phyloP scores from a whole-genome alignment of 108 stramenopile species.

The Parmales sp. region DNA sequence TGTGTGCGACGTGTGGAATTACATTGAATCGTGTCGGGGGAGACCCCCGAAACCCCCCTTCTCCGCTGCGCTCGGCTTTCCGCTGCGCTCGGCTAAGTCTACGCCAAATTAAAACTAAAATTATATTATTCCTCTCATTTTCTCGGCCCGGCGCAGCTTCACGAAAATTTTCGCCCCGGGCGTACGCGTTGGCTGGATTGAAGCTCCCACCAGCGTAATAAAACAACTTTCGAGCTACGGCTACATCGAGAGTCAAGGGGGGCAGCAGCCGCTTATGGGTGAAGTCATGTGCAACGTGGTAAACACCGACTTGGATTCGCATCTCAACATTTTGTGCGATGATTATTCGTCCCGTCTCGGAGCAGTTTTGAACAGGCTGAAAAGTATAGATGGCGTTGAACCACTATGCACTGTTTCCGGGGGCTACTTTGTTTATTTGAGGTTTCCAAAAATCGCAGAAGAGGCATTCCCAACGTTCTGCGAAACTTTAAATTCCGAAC shows the following conservation, averaged over 20 bases:
- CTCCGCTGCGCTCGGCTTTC: no score
- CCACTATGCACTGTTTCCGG: constrained; percentile 24
- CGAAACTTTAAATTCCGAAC: constrained; percentile 1
- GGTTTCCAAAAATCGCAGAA: constrained; percentile 35
- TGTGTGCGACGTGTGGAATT: no score
- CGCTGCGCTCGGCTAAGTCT: no score
- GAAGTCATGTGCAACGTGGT: constrained; percentile 37
- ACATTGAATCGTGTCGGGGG: no score
- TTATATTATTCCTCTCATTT: no score
- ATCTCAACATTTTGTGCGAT: constrained; percentile 31
- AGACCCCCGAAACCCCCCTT: no score
- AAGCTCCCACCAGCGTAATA: constrained; percentile 41
- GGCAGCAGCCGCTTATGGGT: constrained; percentile 49
- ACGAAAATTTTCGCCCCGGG: constrained; percentile 64
- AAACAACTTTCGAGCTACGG: constrained; percentile 32
- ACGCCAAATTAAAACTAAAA: no score
- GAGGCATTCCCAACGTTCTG: constrained; percentile 36
- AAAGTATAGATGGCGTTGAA: constrained; percentile 27
- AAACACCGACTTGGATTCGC: constrained; percentile 27
- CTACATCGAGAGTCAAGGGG: constrained; percentile 50
- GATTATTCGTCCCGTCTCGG: constrained; percentile 35
- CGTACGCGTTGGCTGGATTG: constrained; percentile 55
- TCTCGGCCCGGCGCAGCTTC: no score
- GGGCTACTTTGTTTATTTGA: constrained; percentile 59
- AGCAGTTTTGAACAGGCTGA: constrained; percentile 25